Evolutionary conservation across 2,329 filamentous ascomycete species (phyloP), one percentile per base, ranked within the genome.

Genomic region (Bipolaris bicolor): DNA sequence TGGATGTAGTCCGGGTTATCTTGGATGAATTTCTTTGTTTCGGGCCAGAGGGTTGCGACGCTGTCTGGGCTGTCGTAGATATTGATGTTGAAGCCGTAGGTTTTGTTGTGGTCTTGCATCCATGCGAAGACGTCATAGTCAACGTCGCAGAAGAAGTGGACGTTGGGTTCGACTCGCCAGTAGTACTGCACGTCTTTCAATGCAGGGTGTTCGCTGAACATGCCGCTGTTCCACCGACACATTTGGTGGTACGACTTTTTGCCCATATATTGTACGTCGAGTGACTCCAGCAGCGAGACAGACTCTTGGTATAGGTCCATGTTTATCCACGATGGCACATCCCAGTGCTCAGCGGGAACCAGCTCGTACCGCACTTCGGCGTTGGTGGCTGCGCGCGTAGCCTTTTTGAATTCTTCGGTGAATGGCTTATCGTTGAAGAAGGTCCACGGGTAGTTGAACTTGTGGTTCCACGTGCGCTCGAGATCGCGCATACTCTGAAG

Each of bases 391-490:
- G 88, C 91, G 61, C 84, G 82, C 0, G 93, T 98, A 77, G 85
- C 86, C 69, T 81, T 82, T 80, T 96, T 98, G 82, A 99, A 99
- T 69, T 98, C 93, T 15, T 95, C 90, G 2, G 90, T 88, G 73
- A 99, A 99, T 15, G 91, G 91, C 50, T 91, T 88, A 72, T 99
- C 94, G 79, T 99, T 99, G 84, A 99, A 96, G 77, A 99, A 99
- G 7, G 92, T 97, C 92, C 95, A 99, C 0, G 95, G 95, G 74
- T 99, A 99, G 81, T 99, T 99, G 86, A 98, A 99, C 75, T 99
- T 99, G 82, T 87, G 83, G 73, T 99, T 99, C 92, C 93, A 99
- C 1, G 94, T 98, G 64, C 90, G 82, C 80, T 99, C 95, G 58
- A 99, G 83, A 72, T 99, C 94, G 53, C 79, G 79, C 91, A 99